Conservation (phyloP, 305 asterid species). For the Solanum hybrid region DNA sequence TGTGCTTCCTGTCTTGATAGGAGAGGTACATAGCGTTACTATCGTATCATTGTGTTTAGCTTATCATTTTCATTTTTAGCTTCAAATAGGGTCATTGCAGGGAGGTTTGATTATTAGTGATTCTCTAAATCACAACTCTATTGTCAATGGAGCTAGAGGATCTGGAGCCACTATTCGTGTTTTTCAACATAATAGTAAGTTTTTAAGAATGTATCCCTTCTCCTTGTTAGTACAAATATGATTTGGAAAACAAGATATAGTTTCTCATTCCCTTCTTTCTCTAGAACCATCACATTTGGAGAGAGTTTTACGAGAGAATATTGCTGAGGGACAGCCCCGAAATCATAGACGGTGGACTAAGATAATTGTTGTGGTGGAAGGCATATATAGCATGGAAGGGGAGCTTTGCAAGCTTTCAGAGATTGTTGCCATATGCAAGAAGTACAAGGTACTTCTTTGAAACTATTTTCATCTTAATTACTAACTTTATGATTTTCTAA, state of each 20-base stretch:
- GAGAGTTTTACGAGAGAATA: conserved; percentile 67
- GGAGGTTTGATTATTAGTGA: conserved; percentile 90
- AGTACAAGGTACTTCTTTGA: conserved; percentile 44
- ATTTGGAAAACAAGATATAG: background rate
- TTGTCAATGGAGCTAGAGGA: conserved; percentile 92
- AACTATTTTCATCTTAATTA: background rate
- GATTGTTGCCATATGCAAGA: conserved; percentile 59
- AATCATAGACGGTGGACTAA: conserved; percentile 94
- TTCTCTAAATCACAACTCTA: conserved; percentile 86
- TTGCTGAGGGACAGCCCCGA: conserved; percentile 2
- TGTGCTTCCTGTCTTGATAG: conserved; percentile 66
- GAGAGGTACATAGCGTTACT: conserved; percentile 41
- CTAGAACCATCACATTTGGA: conserved; percentile 78
- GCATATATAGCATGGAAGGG: conserved; percentile 79
- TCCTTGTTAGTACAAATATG: conserved; percentile 15
- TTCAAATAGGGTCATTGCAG: conserved; percentile 19
- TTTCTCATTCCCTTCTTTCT: background rate
- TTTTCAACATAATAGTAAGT: conserved; percentile 92
- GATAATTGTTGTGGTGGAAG: conserved; percentile 76
- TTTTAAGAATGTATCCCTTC: background rate
- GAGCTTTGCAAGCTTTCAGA: conserved; percentile 67
- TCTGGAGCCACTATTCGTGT: conserved; percentile 85
- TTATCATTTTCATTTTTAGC: background rate
- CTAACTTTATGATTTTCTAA: background rate
- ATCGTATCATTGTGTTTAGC: background rate